Evolutionary conservation across 2,329 filamentous ascomycete genomes (phyloP).

Genomic region (Nakataea oryzae): DNA sequence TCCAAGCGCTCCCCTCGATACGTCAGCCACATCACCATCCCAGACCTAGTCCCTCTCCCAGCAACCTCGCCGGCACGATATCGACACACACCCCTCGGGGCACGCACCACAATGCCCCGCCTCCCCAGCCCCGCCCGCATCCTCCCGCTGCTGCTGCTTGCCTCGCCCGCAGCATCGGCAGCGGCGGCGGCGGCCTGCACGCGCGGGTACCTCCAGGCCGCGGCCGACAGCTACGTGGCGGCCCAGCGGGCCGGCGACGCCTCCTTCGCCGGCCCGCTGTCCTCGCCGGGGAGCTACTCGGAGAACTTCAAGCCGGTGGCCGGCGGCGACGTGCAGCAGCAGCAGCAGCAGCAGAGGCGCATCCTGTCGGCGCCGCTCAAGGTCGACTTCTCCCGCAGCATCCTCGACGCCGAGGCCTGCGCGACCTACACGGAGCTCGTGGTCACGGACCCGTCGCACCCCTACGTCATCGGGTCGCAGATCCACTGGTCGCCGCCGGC

Average conservation of each 20-base stretch:
- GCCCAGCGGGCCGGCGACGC: slow-evolving; percentile 6
- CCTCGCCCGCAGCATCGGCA: background rate
- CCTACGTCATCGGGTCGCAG: slow-evolving; percentile 25
- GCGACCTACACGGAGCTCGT: slow-evolving; percentile 31
- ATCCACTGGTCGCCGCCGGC: slow-evolving; percentile 16
- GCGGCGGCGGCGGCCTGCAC: slow-evolving; percentile 5
- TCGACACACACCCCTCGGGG: background rate
- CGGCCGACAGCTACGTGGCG: slow-evolving; percentile 6
- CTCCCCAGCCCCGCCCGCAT: background rate
- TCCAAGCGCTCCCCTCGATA: too few species aligned
- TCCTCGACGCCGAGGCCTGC: slow-evolving; percentile 21
- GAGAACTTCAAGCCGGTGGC: slow-evolving; percentile 7
- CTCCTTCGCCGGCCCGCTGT: slow-evolving; percentile 1
- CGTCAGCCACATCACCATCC: background rate
- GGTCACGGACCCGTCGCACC: slow-evolving; percentile 17
- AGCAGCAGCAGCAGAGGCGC: too few species aligned
- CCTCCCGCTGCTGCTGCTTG: background rate
- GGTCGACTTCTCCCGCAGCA: slow-evolving; percentile 21
- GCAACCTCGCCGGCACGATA: background rate
- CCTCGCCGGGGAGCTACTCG: slow-evolving; percentile 5
- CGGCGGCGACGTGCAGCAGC: slow-evolving; percentile 11
- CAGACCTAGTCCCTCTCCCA: background rate
- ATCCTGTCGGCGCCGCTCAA: slow-evolving; percentile 18
- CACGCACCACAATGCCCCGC: background rate
- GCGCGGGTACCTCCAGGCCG: slow-evolving; percentile 5